These are phyloP conservation scores for Microcyclosporella mali DNA, from an alignment of 2,329 filamentous ascomycete species.

Conservation along the genomic window DNA sequence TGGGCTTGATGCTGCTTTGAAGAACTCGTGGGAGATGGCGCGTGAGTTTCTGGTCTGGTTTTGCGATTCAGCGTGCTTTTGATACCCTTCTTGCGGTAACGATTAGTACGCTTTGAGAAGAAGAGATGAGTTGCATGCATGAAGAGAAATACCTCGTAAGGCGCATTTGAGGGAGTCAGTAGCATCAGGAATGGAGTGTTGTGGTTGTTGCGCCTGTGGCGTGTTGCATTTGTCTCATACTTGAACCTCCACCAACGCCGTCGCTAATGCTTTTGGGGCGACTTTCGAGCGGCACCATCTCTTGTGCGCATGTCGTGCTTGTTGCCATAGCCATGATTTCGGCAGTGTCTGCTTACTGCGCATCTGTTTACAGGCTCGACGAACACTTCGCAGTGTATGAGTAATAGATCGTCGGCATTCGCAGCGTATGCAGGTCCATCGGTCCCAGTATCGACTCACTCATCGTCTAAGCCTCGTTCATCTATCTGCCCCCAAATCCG, in stretches of 20 bases:
- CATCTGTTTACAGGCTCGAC: background rate
- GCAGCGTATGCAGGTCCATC: background rate
- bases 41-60: background rate
- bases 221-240: slow-evolving; percentile 7
- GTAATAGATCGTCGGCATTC: background rate
- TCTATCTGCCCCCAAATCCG: slow-evolving; percentile 24
- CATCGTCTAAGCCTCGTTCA: background rate
- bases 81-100: slow-evolving; percentile 10
- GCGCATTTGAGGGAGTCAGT: background rate
- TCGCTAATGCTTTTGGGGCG: slow-evolving; percentile 12
- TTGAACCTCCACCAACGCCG: slow-evolving; percentile 10
- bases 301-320: background rate
- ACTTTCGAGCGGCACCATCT: background rate
- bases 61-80: slow-evolving; percentile 2
- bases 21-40: background rate
- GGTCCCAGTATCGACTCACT: background rate
- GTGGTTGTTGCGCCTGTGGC: too few species aligned
- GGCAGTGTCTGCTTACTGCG: background rate
- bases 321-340: background rate
- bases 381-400: background rate
- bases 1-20: slow-evolving; percentile 14
- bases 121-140: slow-evolving; percentile 5
- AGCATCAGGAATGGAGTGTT: too few species aligned
- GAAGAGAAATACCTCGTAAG: background rate
- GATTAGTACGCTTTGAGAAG: background rate